Conservation (phyloP, 257 asterid genomes). For the Scutellaria minor region DNA sequence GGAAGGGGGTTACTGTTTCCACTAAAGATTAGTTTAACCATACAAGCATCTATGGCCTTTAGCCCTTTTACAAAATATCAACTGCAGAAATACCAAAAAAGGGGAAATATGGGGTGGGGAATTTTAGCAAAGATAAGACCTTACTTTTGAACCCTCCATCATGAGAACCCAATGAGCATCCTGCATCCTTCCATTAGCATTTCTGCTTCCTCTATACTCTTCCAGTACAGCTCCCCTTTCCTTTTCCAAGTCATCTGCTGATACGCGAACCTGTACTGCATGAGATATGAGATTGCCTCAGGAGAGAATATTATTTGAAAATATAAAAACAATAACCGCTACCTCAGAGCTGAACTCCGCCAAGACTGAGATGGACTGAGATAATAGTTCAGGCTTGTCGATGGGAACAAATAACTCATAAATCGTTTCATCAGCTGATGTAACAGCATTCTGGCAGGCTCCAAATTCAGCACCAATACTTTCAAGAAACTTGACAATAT, state of each 20-base stretch:
- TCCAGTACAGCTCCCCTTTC: conserved; percentile 98
- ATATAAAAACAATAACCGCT: conserved; percentile 26
- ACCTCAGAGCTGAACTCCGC: conserved; percentile 98
- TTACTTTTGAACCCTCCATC: conserved; percentile 98
- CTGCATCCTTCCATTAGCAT: conserved; percentile 97
- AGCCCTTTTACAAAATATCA: conserved; percentile 1
- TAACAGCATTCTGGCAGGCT: conserved; percentile 93
- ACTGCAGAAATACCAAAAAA: conserved; percentile 20
- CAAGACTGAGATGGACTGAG: conserved; percentile 85
- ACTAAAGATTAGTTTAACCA: conserved; percentile 1
- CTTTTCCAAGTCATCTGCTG: conserved; percentile 79
- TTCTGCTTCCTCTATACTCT: conserved; percentile 84
- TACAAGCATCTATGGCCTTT: conserved; percentile 21
- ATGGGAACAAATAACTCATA: conserved; percentile 93
- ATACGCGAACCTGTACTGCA: conserved; percentile 72
- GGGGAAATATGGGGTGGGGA: conserved; percentile 11
- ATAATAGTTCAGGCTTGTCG: conserved; percentile 88
- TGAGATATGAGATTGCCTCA: conserved; percentile 30
- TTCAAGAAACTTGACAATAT: conserved; percentile 89
- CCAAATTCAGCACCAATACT: conserved; percentile 97
- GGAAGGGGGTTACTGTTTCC: conserved; percentile 26
- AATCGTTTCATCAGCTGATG: conserved; percentile 92
- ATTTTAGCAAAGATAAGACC: conserved; percentile 24
- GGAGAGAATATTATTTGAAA: conserved; percentile 15
- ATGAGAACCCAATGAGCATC: conserved; percentile 91